Evolutionary conservation across 352 stramenopile species (phyloP).

Genomic region (Phytophthora sp.): DNA sequence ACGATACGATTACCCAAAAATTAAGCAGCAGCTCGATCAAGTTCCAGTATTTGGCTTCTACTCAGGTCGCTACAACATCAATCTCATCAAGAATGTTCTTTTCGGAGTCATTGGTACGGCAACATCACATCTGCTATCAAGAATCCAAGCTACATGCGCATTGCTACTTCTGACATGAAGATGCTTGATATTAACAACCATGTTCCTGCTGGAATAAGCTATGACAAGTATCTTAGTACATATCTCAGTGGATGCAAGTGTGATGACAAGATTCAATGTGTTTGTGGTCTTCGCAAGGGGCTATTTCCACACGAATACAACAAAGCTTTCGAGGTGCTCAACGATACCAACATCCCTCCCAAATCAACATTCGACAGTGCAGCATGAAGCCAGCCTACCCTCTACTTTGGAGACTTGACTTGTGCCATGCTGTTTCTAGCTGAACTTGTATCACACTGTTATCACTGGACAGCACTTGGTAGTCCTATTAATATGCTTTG

Average conservation of each 20-base stretch:
- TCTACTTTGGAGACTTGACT: too few species aligned
- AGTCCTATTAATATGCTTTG: too few species aligned
- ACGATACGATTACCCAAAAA: background rate
- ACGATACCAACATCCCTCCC: constrained; percentile 28
- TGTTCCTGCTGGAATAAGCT: constrained; percentile 37
- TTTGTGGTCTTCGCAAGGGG: constrained; percentile 26
- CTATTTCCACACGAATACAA: too few species aligned
- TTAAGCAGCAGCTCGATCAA: background rate
- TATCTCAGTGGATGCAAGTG: too few species aligned
- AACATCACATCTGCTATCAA: too few species aligned
- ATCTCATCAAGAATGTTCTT: constrained; percentile 43
- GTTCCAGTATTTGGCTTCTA: constrained; percentile 30
- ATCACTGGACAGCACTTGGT: too few species aligned
- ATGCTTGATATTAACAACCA: constrained; percentile 45
- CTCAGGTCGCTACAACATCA: too few species aligned
- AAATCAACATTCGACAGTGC: constrained; percentile 31
- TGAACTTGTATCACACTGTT: too few species aligned
- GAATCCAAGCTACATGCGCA: too few species aligned
- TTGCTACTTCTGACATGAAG: too few species aligned
- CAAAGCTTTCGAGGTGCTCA: constrained; percentile 34
- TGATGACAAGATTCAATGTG: constrained; percentile 38
- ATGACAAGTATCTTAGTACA: constrained; percentile 37
- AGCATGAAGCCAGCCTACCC: too few species aligned
- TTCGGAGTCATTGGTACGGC: constrained; percentile 17
- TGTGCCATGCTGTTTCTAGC: too few species aligned